These are phyloP conservation scores for Xylaria sp. DNA, from an alignment of 2,329 filamentous ascomycete genomes.

Conservation along the genomic window DNA sequence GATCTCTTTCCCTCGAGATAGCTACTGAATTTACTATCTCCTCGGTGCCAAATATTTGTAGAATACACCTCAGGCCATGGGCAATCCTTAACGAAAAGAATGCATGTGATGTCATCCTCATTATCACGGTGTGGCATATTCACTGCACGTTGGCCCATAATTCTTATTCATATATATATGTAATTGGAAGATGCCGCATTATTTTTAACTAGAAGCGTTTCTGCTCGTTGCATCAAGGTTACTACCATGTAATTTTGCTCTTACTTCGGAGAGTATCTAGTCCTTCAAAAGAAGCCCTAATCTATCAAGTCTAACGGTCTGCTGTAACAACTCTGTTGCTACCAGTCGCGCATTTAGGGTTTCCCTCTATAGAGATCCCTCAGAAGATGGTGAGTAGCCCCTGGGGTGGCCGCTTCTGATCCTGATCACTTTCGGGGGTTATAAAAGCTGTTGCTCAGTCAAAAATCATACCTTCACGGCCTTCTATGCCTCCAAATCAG, in stretches of 20 bases:
- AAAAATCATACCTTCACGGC: neutral
- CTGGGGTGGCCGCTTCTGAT: neutral
- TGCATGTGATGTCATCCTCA: constrained; percentile 4
- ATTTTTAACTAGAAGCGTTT: neutral
- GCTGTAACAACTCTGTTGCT: neutral
- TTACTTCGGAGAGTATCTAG: neutral
- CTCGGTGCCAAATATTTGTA: neutral
- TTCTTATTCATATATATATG: neutral
- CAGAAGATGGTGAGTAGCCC: neutral
- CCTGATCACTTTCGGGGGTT: neutral
- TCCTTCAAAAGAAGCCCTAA: neutral
- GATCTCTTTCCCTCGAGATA: neutral
- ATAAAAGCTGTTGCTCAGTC: neutral
- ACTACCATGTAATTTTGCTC: neutral
- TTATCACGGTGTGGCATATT: neutral
- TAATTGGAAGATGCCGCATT: neutral
- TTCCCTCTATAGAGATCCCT: neutral
- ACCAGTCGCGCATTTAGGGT: neutral
- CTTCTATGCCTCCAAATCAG: neutral
- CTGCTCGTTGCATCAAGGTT: neutral
- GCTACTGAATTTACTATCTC: neutral
- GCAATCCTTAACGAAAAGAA: neutral
- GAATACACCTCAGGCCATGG: neutral
- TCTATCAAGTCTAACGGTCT: neutral
- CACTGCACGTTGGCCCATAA: constrained; percentile 4